phyloP scores from a whole-genome alignment of 2,329 filamentous ascomycete species.

The Ophiosphaerella korrae region DNA sequence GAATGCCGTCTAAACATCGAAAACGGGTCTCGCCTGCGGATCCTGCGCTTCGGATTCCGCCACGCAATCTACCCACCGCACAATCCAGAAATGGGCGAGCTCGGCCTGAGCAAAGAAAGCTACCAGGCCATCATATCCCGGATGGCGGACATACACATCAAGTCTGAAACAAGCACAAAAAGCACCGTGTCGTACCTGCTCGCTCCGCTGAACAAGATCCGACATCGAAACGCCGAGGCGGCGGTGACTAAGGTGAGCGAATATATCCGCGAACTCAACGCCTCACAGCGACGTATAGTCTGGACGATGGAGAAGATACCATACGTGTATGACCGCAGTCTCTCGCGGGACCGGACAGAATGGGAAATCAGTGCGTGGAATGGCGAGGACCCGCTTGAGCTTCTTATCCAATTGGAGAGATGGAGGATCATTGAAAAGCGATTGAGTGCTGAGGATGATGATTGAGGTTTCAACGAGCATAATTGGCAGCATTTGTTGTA shows the following conservation, averaged over 20 bases:
- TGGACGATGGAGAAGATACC: slow-evolving; percentile 35
- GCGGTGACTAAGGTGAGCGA: slow-evolving; percentile 23
- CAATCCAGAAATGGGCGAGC: slow-evolving; percentile 28
- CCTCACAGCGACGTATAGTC: slow-evolving; percentile 18
- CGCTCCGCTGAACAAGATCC: slow-evolving; percentile 15
- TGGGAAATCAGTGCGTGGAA: slow-evolving; percentile 36
- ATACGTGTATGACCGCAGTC: slow-evolving; percentile 21
- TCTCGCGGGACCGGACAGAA: slow-evolving; percentile 21
- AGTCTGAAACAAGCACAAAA: slow-evolving; percentile 1
- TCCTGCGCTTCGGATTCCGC: slow-evolving; percentile 28
- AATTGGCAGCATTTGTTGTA: not conserved
- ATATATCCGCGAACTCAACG: slow-evolving; percentile 28
- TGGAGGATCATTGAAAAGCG: slow-evolving; percentile 31
- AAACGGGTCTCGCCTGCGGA: slow-evolving; percentile 21
- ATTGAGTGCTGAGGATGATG: slow-evolving; percentile 25
- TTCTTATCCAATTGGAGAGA: slow-evolving; percentile 28
- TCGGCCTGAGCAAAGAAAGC: slow-evolving; percentile 21
- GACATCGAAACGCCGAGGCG: slow-evolving; percentile 18
- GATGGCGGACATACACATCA: slow-evolving; percentile 21
- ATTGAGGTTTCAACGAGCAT: slow-evolving; percentile 5
- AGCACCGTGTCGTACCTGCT: slow-evolving; percentile 9
- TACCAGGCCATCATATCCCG: slow-evolving; percentile 20
- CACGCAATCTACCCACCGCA: slow-evolving; percentile 30
- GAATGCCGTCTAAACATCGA: slow-evolving; percentile 32
- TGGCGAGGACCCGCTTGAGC: slow-evolving; percentile 26